Evolutionary conservation across 2,329 filamentous ascomycete species (phyloP).

Genomic region (Venturia nashicola): DNA sequence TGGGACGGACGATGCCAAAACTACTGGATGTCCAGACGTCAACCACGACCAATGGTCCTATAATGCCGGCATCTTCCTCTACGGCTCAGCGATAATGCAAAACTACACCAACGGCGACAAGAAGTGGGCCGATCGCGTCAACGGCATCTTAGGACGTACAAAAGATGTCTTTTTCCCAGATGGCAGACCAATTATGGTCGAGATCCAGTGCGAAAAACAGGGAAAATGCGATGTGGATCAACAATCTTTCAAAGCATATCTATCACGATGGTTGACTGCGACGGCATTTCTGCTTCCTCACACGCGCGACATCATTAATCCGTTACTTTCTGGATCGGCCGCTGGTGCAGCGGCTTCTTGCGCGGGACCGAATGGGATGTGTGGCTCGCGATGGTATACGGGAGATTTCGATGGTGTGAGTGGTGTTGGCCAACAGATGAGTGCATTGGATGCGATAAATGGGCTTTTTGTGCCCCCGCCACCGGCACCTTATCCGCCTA

Average conservation of each 20-base stretch:
- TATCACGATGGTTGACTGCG: conserved; percentile 49
- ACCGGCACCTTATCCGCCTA: background rate
- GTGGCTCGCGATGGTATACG: conserved; percentile 34
- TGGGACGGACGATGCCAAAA: conserved; percentile 25
- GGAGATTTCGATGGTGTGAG: conserved; percentile 27
- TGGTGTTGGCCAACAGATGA: conserved; percentile 33
- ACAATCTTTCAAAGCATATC: conserved; percentile 64
- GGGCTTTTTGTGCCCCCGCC: conserved; percentile 21
- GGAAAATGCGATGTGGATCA: conserved; percentile 58
- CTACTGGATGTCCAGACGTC: conserved; percentile 30
- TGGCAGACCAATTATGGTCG: conserved; percentile 43
- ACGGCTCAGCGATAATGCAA: conserved; percentile 45
- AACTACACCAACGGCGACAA: conserved; percentile 30
- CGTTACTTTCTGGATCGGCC: conserved; percentile 28
- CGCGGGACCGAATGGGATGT: conserved; percentile 29
- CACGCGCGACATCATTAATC: conserved; percentile 25
- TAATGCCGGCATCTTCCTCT: conserved; percentile 42
- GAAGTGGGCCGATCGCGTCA: conserved; percentile 45
- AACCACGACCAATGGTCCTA: conserved; percentile 46
- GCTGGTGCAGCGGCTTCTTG: conserved; percentile 31
- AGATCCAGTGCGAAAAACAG: conserved; percentile 52
- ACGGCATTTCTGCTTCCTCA: conserved; percentile 31
- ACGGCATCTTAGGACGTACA: conserved; percentile 44
- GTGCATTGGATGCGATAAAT: conserved; percentile 33
- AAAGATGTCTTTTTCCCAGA: conserved; percentile 41